Evolutionary conservation across 2,329 filamentous ascomycete genomes (phyloP).

Genomic region (Xylaria sp.): DNA sequence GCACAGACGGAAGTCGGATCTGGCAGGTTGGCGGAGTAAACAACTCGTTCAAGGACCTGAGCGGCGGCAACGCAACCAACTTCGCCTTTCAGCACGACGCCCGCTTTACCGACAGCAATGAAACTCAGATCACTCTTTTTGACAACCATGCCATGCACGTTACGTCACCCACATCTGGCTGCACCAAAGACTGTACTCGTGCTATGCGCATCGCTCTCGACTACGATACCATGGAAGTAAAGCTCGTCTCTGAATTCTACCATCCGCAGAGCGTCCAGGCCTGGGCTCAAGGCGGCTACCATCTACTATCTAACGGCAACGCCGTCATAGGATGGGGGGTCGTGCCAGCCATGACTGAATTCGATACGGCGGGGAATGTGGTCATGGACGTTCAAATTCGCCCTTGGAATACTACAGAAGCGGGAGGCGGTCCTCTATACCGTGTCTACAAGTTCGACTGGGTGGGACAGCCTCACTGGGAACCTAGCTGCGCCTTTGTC

Average conservation of each 20-base stretch:
- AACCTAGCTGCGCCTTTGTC: constrained; percentile 42
- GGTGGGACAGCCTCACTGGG: constrained; percentile 52
- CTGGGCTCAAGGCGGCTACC: constrained; percentile 58
- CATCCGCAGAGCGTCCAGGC: constrained; percentile 51
- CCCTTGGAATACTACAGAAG: constrained; percentile 55
- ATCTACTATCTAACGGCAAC: constrained; percentile 63
- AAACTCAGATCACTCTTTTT: constrained; percentile 50
- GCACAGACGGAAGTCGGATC: constrained; percentile 47
- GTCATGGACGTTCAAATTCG: constrained; percentile 59
- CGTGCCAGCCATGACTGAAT: constrained; percentile 59
- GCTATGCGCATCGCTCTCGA: constrained; percentile 59
- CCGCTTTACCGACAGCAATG: constrained; percentile 48
- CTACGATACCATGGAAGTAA: constrained; percentile 55
- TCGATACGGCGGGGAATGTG: constrained; percentile 57
- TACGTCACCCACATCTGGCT: constrained; percentile 42
- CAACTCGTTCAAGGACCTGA: constrained; percentile 53
- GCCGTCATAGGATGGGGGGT: constrained; percentile 67
- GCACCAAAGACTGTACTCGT: constrained; percentile 49
- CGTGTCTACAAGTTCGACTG: constrained; percentile 64
- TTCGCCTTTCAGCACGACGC: constrained; percentile 55
- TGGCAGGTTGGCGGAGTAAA: constrained; percentile 53
- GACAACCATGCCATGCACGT: constrained; percentile 51
- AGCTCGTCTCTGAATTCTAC: constrained; percentile 57
- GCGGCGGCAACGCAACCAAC: constrained; percentile 49
- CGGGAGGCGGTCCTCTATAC: constrained; percentile 57